phyloP scores from a whole-genome alignment of 1,284 basidiomycete species.

The Puccinia triticina region DNA sequence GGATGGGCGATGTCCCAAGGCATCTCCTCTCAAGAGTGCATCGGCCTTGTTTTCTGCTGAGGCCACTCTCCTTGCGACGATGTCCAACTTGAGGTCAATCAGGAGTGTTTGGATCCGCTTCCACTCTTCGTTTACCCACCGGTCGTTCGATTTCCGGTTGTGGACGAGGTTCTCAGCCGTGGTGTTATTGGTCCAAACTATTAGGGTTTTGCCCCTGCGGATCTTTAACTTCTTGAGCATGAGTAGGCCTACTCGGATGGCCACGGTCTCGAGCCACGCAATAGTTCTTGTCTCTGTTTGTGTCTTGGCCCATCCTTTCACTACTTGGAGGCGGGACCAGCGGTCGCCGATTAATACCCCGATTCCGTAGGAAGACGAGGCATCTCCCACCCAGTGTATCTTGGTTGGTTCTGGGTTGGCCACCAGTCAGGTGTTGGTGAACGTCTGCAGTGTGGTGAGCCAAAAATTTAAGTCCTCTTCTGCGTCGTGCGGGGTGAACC shows the following conservation, averaged over 20 bases:
- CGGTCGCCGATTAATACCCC: neutral
- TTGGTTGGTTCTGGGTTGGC: neutral
- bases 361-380: neutral
- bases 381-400: neutral
- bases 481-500: too few species aligned
- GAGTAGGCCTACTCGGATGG: neutral
- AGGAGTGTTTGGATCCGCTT: constrained; percentile 7
- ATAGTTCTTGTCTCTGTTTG: neutral
- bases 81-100: neutral
- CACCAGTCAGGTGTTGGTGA: neutral
- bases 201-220: neutral
- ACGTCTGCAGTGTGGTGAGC: neutral
- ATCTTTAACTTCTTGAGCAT: neutral
- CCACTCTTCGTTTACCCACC: neutral
- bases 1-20: too few species aligned
- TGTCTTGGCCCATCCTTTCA: neutral
- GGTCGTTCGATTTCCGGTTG: neutral
- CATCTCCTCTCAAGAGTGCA: neutral
- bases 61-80: neutral
- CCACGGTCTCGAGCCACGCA: neutral
- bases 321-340: neutral
- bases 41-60: constrained; percentile 1
- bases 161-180: too few species aligned
- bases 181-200: constrained; percentile 17
- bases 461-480: neutral